Conservation (phyloP, 192 early-diverging fungal species). For the Entomortierella parvispora region DNA sequence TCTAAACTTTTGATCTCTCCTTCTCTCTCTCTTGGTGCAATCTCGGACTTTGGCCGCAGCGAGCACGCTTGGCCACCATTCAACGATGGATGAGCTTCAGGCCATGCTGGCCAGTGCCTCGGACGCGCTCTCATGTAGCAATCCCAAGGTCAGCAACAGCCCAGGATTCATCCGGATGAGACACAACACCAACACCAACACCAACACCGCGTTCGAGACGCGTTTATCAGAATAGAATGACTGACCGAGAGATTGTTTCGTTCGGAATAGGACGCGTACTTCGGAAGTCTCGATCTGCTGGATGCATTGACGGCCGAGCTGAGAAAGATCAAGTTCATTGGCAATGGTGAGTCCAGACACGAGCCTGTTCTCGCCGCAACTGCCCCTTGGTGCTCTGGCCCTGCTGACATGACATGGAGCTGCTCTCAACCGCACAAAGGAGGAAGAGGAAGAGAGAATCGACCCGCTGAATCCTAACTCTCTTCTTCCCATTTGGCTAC, state of each 20-base stretch:
- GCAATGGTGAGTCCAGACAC: constrained; percentile 55
- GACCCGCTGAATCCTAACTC: not conserved
- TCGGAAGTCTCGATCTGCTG: constrained; percentile 49
- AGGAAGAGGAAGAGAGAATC: not conserved
- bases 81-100: constrained; percentile 48
- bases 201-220: not conserved
- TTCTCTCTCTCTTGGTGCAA: not conserved
- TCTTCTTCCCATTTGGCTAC: not conserved
- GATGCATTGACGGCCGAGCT: constrained; percentile 54
- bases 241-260: not conserved
- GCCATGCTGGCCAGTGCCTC: constrained; percentile 36
- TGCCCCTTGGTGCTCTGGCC: not conserved
- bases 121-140: constrained; percentile 38
- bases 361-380: too few relatives aligned
- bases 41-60: not conserved
- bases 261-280: constrained; percentile 61
- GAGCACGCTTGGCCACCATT: constrained; percentile 10
- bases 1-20: not conserved
- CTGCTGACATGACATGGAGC: not conserved
- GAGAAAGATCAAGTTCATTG: constrained; percentile 61
- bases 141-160: constrained; percentile 49
- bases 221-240: not conserved
- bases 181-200: not conserved
- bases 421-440: not conserved
- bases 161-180: not conserved